Conservation (phyloP, 2,329 filamentous ascomycete species). For the Alternaria consortialis region DNA sequence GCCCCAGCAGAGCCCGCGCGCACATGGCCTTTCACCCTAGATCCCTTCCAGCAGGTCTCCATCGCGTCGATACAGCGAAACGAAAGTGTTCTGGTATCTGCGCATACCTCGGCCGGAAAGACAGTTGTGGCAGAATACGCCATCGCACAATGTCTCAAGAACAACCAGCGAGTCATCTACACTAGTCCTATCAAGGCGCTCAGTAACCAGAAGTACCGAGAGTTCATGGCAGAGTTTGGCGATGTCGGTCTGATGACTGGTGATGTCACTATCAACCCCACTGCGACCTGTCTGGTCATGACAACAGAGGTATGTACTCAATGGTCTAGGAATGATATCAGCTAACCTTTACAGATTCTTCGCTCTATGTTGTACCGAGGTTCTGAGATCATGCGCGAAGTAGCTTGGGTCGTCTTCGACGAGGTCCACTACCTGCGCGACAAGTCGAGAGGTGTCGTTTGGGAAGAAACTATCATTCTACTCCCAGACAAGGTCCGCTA, state of each 20-base stretch:
- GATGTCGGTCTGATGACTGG: constrained; percentile 98
- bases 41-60: constrained; percentile 96
- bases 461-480: constrained; percentile 99
- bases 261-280: constrained; percentile 99
- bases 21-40: constrained; percentile 86
- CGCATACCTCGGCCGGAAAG: constrained; percentile 97
- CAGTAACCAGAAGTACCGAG: constrained; percentile 98
- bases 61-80: constrained; percentile 95
- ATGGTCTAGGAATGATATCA: neutral
- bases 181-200: constrained; percentile 98
- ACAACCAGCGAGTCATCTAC: constrained; percentile 98
- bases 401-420: constrained; percentile 97
- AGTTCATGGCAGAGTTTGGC: constrained; percentile 94
- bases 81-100: constrained; percentile 95
- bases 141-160: constrained; percentile 94
- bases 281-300: constrained; percentile 97
- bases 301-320: constrained; percentile 75
- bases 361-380: constrained; percentile 98
- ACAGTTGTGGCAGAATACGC: constrained; percentile 98
- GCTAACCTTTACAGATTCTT: constrained; percentile 72
- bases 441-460: constrained; percentile 92
- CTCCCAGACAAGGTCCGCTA: constrained; percentile 98
- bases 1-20: constrained; percentile 86
- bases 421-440: constrained; percentile 99
- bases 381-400: constrained; percentile 99